Evolutionary conservation across 2,329 filamentous ascomycete species (phyloP).

Genomic region (Zymoseptoria pseudotritici): DNA sequence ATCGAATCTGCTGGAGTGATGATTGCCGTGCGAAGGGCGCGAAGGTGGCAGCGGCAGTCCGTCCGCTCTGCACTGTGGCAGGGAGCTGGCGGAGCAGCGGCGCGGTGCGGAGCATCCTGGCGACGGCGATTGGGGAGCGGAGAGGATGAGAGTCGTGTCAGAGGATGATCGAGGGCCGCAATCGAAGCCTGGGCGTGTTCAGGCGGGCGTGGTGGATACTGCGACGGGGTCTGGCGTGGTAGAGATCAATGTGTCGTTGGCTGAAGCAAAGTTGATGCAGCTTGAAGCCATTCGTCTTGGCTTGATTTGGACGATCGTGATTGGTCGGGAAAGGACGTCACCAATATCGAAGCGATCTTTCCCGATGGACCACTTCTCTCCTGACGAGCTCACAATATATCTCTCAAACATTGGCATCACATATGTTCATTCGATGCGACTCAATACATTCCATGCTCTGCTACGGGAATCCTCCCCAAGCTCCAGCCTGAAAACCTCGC

Average conservation of each 20-base stretch:
- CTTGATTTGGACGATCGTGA: background rate
- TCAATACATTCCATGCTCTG: background rate
- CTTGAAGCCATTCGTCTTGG: background rate
- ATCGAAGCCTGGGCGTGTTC: background rate
- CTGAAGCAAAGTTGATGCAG: background rate
- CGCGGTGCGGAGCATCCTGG: conserved; percentile 17
- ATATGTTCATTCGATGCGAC: background rate
- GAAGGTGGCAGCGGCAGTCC: conserved; percentile 15
- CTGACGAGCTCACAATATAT: background rate
- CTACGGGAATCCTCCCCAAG: background rate
- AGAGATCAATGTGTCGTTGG: background rate
- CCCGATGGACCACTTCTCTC: background rate
- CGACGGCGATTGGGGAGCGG: conserved; percentile 7
- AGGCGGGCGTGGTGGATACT: background rate
- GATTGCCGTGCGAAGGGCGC: conserved; percentile 14
- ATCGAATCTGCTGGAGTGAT: conserved; percentile 36
- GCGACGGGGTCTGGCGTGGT: background rate
- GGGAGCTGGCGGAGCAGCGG: conserved; percentile 18
- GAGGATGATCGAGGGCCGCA: background rate
- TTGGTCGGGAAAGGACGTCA: background rate
- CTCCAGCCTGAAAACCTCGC: background rate
- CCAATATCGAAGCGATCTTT: background rate
- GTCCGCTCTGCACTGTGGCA: conserved; percentile 14
- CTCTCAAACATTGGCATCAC: background rate
- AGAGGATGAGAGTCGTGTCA: conserved; percentile 1